Evolutionary conservation across 768 basidiomycete species (phyloP).

Genomic region (Auriculariales sp.): DNA sequence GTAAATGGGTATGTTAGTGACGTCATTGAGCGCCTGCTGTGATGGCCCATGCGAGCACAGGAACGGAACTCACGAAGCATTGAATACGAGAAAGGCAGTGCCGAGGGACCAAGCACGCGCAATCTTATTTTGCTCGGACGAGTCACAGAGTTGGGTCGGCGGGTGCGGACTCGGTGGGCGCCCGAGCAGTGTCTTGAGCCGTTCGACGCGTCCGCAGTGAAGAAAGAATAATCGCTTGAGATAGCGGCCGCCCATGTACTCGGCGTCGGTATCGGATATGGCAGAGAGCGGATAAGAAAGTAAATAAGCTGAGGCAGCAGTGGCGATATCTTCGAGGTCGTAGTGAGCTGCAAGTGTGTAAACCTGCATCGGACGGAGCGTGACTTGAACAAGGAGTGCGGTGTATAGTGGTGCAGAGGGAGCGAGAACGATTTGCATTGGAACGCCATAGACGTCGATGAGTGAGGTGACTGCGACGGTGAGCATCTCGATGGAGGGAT

Average conservation of each 20-base stretch:
- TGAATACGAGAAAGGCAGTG: too few relatives aligned
- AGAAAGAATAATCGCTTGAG: slow-evolving; percentile 72
- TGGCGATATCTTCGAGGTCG: slow-evolving; percentile 59
- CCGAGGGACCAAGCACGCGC: slow-evolving; percentile 74
- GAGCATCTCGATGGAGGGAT: slow-evolving; percentile 23
- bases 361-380: slow-evolving; percentile 19
- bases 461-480: background rate
- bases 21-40: too few relatives aligned
- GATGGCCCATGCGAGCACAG: too few relatives aligned
- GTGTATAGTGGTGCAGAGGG: slow-evolving; percentile 17
- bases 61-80: too few relatives aligned
- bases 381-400: slow-evolving; percentile 18
- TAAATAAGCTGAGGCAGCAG: slow-evolving; percentile 58
- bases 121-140: slow-evolving; percentile 63
- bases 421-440: background rate
- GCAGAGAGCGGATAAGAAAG: slow-evolving; percentile 54
- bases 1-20: too few relatives aligned
- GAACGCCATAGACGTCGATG: slow-evolving; percentile 1
- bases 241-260: slow-evolving; percentile 59
- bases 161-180: slow-evolving; percentile 64
- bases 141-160: slow-evolving; percentile 55
- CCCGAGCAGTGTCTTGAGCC: slow-evolving; percentile 62
- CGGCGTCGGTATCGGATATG: slow-evolving; percentile 56
- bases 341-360: slow-evolving; percentile 57
- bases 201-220: slow-evolving; percentile 71